Evolutionary conservation across 805 yeast genomes (phyloP).

Genomic region (Teunomyces cretensis): DNA sequence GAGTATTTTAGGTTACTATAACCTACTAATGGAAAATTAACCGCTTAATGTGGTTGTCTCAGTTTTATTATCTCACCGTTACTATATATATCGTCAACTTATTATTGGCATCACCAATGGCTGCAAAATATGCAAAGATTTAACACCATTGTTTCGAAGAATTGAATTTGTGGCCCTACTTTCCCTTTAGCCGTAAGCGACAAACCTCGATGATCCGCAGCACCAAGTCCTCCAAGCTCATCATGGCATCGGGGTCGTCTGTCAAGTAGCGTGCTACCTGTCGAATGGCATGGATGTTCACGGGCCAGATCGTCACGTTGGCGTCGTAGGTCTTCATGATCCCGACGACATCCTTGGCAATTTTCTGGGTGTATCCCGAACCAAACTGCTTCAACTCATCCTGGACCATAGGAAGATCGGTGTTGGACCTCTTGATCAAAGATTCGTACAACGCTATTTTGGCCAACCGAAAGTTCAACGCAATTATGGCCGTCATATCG

Average conservation of each 20-base stretch:
- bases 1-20: too few species aligned
- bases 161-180: background rate
- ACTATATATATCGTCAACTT: too few species aligned
- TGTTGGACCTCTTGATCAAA: constrained; percentile 19
- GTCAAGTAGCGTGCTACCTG: constrained; percentile 23
- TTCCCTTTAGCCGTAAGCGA: constrained; percentile 10
- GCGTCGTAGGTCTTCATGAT: constrained; percentile 37
- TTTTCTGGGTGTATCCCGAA: constrained; percentile 20
- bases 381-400: constrained; percentile 25
- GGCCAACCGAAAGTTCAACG: constrained; percentile 30
- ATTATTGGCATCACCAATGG: too few species aligned
- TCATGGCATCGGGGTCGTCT: constrained; percentile 18
- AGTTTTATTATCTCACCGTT: too few species aligned
- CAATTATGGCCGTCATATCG: constrained; percentile 33
- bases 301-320: constrained; percentile 34
- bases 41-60: too few species aligned
- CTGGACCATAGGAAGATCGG: constrained; percentile 13
- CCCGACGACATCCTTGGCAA: constrained; percentile 39
- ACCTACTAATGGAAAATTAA: too few species aligned
- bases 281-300: constrained; percentile 32
- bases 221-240: constrained; percentile 19
- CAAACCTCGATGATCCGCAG: constrained; percentile 15
- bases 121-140: too few species aligned
- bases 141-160: too few species aligned
- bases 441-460: constrained; percentile 30